Base-by-base conservation (phyloP, 352 stramenopile species). In the Hyaloperonospora brassicae region DNA sequence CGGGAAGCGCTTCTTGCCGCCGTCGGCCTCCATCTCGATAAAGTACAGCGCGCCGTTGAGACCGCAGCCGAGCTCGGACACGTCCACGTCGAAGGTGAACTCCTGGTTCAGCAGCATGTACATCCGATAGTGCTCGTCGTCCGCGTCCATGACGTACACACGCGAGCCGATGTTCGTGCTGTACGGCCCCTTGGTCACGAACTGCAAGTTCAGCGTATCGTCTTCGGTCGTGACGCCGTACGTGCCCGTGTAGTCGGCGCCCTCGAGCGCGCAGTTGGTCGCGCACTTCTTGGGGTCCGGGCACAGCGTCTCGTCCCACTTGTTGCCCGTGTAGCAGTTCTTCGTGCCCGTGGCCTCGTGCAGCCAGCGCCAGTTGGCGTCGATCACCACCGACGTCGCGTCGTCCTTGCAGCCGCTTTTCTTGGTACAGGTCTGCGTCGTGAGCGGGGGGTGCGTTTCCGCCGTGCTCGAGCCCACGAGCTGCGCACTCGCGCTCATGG, bases 31-130 rank as follows among this genome's bases (percentile, higher is more conserved):
- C 73, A 84, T 86, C 40, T 81, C 58, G 25, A 81, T 63, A 46
- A 86, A 86, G 64, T 86, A 84, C 5, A 86, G 56, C 7, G 76
- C 76, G 10, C 76, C 69, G 50, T 86, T 86, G 6, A 71, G 42
- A 10, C 76, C 73, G n/a, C 76, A 86, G 6, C 60, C 54, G 5
- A 84, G 53, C 10, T 47, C 31, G 3, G 68, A 81, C 2, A 77
- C 66, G 43, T 86, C 76, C n/a, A 86, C 72, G 42, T 83, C 72
- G n/a, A 86, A 79, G 0, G 73, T 56, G 41, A 84, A 81, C 57
- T 86, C 73, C 50, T 83, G 59, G 64, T 86, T 84, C 23, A 83
- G 62, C 40, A 84, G 63, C 59, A 76, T 65, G 53, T 62, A 84
- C 8, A 56, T 38, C 53, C 79, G 74, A 64, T 82, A 84, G 22